Percentiles rank a stretch among this genome's conserved stretches.
phyloP scores from a whole-genome alignment of 2,329 filamentous ascomycete genomes.

The Fonsecaea pugnacius region DNA sequence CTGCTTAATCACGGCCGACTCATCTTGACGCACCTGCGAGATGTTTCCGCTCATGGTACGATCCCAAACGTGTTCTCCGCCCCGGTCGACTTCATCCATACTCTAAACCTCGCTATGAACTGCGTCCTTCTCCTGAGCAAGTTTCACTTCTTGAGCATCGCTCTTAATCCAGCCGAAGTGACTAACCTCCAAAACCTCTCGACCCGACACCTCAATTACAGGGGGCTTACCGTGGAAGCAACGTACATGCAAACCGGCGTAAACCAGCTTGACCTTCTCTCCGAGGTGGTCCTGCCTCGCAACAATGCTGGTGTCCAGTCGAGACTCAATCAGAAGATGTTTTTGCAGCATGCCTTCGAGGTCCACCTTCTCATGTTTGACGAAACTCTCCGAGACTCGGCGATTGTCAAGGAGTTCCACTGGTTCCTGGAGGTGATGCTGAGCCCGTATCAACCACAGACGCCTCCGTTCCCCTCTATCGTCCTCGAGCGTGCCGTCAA shows the following conservation, averaged over 20 bases:
- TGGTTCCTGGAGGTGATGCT: slow-evolving; percentile 8
- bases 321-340: neutral
- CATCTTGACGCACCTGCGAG: neutral
- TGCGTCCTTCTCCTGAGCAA: slow-evolving; percentile 10
- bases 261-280: slow-evolving; percentile 6
- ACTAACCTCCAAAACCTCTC: neutral
- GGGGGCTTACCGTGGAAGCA: slow-evolving; percentile 1
- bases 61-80: neutral
- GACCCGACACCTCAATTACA: neutral
- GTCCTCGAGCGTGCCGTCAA: slow-evolving; percentile 5
- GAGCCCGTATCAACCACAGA: neutral
- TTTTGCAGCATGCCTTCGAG: neutral
- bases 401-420: slow-evolving; percentile 7
- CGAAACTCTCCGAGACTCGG: neutral
- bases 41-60: neutral
- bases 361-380: neutral
- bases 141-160: slow-evolving; percentile 25
- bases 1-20: neutral
- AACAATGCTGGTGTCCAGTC: neutral
- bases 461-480: neutral
- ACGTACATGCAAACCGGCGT: slow-evolving; percentile 10
- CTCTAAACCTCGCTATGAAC: slow-evolving; percentile 17
- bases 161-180: slow-evolving; percentile 9
- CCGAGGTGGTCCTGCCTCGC: neutral
- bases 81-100: neutral